Evolutionary conservation across 306 rosid species (phyloP), one percentile per base, ranked within the genome.

Genomic region (Pterocarpus macrocarpus): DNA sequence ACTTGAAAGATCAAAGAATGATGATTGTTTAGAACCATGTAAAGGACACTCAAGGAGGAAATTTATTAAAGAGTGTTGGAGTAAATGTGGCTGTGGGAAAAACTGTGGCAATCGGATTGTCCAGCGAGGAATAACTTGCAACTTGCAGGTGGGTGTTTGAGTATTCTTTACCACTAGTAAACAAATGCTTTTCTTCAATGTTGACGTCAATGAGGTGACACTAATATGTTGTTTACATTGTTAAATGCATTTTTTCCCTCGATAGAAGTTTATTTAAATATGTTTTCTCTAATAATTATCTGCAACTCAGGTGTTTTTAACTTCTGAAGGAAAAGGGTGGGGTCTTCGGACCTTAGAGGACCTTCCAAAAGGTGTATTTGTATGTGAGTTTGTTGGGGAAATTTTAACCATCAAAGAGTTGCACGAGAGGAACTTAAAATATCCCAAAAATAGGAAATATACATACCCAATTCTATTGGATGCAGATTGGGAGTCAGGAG

Each of bases 21-120:
- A 89, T 77, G 92, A 82, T 77, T 90, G 85, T 80, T 73, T 85
- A 66, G 98, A 93, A 87, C 91, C 94, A 64, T 95, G 99, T 86
- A 95, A 95, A 86, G 99, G 99, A 84, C 99, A 95, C 86, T 63
- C 86, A 12, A 87, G 81, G 86, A 88, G 92, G 82, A 88, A 86
- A 52, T 90, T 93, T 85, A 88, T 95, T 45, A 93, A 93, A 72
- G 99, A 95, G 82, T 95, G 99, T 81, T 95, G 99, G 99, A 81
- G 88, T 70, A 95, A 90, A 84, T 95, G 99, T 78, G 97, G 98
- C 84, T 95, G 99, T 81, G 86, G 66, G 69, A 90, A 81, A 73
- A 89, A 86, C 30, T 95, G 99, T 80, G 98, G 98, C 55, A 95
- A 95, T 90, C 87, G 99, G 74, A 88, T 93, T 81, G 96, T 95